Conservation (phyloP, 2,329 filamentous ascomycete genomes). For the Juglanconis juglandina region DNA sequence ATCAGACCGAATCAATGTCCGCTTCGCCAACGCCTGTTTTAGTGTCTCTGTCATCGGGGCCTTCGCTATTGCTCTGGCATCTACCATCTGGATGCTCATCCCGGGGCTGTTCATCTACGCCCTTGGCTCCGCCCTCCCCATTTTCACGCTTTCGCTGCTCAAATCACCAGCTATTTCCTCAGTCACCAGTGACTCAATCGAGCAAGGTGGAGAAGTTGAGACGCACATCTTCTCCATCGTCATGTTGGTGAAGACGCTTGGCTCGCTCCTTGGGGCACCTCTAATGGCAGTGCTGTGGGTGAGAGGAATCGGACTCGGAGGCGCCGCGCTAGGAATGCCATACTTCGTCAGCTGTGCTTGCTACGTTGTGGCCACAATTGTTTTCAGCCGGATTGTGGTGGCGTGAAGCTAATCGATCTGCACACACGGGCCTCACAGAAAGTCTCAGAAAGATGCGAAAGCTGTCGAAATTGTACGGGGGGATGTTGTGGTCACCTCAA, state of each 20-base stretch:
- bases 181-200: not conserved
- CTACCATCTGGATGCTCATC: slow-evolving; percentile 37
- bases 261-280: slow-evolving; percentile 44
- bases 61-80: slow-evolving; percentile 38
- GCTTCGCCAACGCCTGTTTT: slow-evolving; percentile 35
- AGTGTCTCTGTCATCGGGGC: slow-evolving; percentile 39
- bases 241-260: slow-evolving; percentile 47
- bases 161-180: slow-evolving; percentile 40
- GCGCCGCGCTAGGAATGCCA: slow-evolving; percentile 34
- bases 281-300: slow-evolving; percentile 47
- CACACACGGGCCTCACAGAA: not conserved
- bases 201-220: slow-evolving; percentile 24
- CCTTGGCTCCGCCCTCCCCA: slow-evolving; percentile 45
- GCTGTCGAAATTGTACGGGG: not conserved
- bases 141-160: slow-evolving; percentile 47
- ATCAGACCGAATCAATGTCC: slow-evolving; percentile 29
- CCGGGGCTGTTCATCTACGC: slow-evolving; percentile 44
- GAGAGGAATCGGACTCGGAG: slow-evolving; percentile 37
- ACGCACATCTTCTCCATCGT: slow-evolving; percentile 47
- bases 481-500: not conserved
- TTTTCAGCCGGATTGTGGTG: slow-evolving; percentile 24
- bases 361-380: slow-evolving; percentile 33
- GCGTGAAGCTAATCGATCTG: not conserved
- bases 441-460: too few species aligned
- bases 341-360: slow-evolving; percentile 38